phyloP scores from a whole-genome alignment of 805 yeast species.

The Debaryomyces hansenii region DNA sequence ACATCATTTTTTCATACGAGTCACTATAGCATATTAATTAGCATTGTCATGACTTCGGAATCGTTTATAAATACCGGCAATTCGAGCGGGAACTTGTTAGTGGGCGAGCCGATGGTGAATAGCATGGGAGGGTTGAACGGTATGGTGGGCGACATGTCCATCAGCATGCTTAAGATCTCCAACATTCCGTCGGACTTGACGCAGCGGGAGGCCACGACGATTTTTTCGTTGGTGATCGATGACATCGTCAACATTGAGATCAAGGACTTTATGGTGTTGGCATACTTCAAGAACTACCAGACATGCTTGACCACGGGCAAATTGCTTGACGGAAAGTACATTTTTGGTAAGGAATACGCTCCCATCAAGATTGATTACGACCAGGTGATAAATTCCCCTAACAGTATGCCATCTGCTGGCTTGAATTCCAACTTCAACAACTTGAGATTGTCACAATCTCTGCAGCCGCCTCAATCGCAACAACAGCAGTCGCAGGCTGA shows the following conservation, averaged over 20 bases:
- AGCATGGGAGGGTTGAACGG: not conserved
- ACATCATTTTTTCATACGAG: too few species aligned
- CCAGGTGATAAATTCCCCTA: slow-evolving; percentile 12
- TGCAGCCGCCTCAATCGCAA: slow-evolving; percentile 32
- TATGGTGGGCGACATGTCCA: slow-evolving; percentile 1
- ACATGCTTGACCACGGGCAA: slow-evolving; percentile 43
- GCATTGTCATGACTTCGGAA: slow-evolving; percentile 8
- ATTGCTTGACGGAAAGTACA: slow-evolving; percentile 38
- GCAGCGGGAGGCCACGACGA: slow-evolving; percentile 62
- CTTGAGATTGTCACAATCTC: slow-evolving; percentile 25
- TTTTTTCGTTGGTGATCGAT: slow-evolving; percentile 70
- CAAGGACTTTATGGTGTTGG: slow-evolving; percentile 32
- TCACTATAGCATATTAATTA: not conserved
- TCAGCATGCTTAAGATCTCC: slow-evolving; percentile 30
- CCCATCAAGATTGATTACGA: slow-evolving; percentile 41
- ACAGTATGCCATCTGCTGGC: slow-evolving; percentile 13
- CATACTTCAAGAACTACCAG: slow-evolving; percentile 34
- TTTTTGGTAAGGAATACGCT: slow-evolving; percentile 36
- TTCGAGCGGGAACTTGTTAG: slow-evolving; percentile 6
- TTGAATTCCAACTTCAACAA: slow-evolving; percentile 21
- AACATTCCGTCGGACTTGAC: slow-evolving; percentile 67
- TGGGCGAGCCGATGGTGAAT: not conserved
- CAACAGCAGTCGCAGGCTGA: slow-evolving; percentile 9
- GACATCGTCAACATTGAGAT: slow-evolving; percentile 52
- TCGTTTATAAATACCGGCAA: slow-evolving; percentile 1